phyloP scores from a whole-genome alignment of 1,284 basidiomycete species.

The Malassezia globosa region DNA sequence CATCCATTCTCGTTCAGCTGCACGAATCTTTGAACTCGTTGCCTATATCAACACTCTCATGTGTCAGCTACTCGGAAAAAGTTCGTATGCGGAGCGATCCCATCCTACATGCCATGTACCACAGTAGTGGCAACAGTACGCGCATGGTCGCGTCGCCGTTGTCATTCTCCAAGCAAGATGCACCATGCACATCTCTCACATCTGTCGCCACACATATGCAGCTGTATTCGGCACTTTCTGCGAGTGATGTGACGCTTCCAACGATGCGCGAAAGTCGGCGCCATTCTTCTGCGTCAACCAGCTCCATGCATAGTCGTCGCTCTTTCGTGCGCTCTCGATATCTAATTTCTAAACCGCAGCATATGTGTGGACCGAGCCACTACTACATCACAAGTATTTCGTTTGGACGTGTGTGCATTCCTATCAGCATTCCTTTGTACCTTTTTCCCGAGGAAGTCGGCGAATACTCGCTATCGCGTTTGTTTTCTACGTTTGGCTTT shows the following conservation, averaged over 20 bases:
- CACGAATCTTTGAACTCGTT: constrained; percentile 88
- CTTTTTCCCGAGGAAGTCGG: constrained; percentile 71
- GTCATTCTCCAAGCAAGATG: no score
- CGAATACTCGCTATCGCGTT: constrained; percentile 86
- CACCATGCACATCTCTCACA: no score
- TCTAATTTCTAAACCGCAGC: constrained; percentile 2
- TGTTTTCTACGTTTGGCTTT: constrained; percentile 80
- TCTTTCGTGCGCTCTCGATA: background rate
- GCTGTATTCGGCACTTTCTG: background rate
- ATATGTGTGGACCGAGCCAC: background rate
- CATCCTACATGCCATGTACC: background rate
- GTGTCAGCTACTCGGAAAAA: constrained; percentile 68
- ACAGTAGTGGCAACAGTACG: no score
- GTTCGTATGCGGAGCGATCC: constrained; percentile 61
- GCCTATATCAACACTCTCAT: constrained; percentile 68
- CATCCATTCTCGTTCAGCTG: constrained; percentile 67
- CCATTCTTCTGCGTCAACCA: background rate
- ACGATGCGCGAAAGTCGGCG: background rate
- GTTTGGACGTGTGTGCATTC: background rate
- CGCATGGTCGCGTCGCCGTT: no score
- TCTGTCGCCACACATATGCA: background rate
- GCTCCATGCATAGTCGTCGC: no score
- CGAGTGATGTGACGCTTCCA: background rate
- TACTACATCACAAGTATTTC: background rate
- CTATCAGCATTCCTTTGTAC: constrained; percentile 29